These are phyloP conservation scores for Epicoccum nigrum DNA, from an alignment of 2,329 filamentous ascomycete genomes.

Conservation along the genomic window DNA sequence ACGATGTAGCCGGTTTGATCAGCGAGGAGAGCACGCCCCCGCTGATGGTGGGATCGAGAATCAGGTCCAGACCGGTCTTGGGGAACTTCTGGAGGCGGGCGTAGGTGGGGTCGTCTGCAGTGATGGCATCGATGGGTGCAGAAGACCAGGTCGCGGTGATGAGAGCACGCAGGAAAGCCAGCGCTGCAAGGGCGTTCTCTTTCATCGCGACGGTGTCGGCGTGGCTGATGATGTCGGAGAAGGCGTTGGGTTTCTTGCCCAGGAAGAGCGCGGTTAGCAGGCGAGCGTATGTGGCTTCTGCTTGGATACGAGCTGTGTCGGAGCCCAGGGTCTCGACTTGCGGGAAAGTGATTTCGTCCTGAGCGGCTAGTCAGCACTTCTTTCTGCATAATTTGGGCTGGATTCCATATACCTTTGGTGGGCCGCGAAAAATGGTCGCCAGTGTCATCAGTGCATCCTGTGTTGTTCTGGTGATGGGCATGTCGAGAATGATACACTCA, in stretches of 20 bases:
- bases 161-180: constrained; percentile 59
- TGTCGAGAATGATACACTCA: constrained; percentile 52
- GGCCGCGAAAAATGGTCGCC: constrained; percentile 63
- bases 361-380: neutral
- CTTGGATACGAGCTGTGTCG: constrained; percentile 44
- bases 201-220: constrained; percentile 64
- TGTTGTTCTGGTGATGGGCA: constrained; percentile 60
- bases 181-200: constrained; percentile 62
- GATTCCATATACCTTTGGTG: constrained; percentile 35
- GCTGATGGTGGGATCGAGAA: constrained; percentile 59
- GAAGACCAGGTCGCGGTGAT: constrained; percentile 62
- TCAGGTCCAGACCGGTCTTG: constrained; percentile 55
- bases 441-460: constrained; percentile 61
- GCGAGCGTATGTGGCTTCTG: constrained; percentile 60
- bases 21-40: constrained; percentile 61
- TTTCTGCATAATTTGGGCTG: neutral
- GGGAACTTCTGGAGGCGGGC: constrained; percentile 45
- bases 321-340: constrained; percentile 31
- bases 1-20: constrained; percentile 62
- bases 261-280: constrained; percentile 62
- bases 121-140: constrained; percentile 48
- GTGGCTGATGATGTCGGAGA: constrained; percentile 58
- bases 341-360: constrained; percentile 47
- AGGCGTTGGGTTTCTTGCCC: constrained; percentile 57
- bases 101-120: constrained; percentile 58